Percentiles rank a stretch among this genome's conserved stretches.
Conservation (phyloP, 2,329 filamentous ascomycete genomes). For the Paraconiothyrium sp. region DNA sequence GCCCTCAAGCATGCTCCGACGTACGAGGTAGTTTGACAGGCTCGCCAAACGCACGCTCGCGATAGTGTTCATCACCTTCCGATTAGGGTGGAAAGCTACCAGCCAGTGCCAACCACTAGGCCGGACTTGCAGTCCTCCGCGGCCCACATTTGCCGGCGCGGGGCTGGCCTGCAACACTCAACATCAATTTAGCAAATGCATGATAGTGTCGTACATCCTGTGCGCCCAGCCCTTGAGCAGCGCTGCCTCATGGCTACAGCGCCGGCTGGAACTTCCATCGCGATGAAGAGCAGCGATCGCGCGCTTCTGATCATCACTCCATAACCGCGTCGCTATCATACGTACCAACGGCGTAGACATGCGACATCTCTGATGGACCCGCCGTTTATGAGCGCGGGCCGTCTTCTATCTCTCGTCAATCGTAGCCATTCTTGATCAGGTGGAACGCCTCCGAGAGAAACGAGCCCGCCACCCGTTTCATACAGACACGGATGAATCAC, state of each 20-base stretch:
- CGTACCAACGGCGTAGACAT: not conserved
- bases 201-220: not conserved
- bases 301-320: slow-evolving; percentile 1
- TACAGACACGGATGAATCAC: not conserved
- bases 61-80: slow-evolving; percentile 7
- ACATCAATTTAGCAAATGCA: slow-evolving; percentile 12
- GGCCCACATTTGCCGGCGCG: slow-evolving; percentile 13
- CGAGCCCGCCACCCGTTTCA: slow-evolving; percentile 18
- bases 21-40: not conserved
- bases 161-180: slow-evolving; percentile 2
- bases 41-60: not conserved
- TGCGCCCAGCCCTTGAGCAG: not conserved
- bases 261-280: not conserved
- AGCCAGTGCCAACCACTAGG: slow-evolving; percentile 12
- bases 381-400: not conserved
- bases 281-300: not conserved
- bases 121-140: slow-evolving; percentile 5
- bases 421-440: slow-evolving; percentile 1
- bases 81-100: not conserved
- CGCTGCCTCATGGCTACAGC: slow-evolving; percentile 10
- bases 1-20: not conserved
- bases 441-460: slow-evolving; percentile 9
- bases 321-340: not conserved
- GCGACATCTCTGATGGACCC: not conserved
- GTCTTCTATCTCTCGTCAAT: slow-evolving; percentile 1